Evolutionary conservation across 2,329 filamentous ascomycete genomes (phyloP).

Genomic region (Pseudonectria buxi): DNA sequence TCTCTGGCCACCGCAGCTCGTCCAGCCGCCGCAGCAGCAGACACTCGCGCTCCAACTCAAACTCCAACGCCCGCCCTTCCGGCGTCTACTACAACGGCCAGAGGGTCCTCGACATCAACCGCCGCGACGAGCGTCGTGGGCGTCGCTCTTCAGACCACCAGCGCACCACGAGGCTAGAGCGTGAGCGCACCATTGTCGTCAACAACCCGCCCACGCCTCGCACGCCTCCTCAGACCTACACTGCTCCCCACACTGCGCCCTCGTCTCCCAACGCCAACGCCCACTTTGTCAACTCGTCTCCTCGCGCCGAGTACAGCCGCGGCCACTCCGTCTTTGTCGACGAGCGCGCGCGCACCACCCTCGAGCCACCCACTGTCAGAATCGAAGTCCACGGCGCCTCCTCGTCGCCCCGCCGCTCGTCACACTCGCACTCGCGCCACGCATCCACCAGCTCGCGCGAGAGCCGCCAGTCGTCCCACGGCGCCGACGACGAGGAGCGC

Average conservation of each 20-base stretch:
- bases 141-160: conserved; percentile 14
- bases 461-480: conserved; percentile 25
- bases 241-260: conserved; percentile 34
- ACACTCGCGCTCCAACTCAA: conserved; percentile 4
- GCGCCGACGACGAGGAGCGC: conserved; percentile 21
- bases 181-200: conserved; percentile 38
- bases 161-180: too few species aligned
- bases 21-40: conserved; percentile 25
- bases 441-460: conserved; percentile 30
- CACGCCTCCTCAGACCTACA: conserved; percentile 38
- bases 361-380: conserved; percentile 23
- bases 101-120: conserved; percentile 28
- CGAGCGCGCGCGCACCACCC: conserved; percentile 22
- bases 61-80: conserved; percentile 8
- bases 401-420: conserved; percentile 10
- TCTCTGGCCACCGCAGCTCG: conserved; percentile 25
- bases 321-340: conserved; percentile 33
- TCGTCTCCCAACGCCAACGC: conserved; percentile 29
- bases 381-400: conserved; percentile 31
- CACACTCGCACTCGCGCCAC: conserved; percentile 30
- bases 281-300: conserved; percentile 20
- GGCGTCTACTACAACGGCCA: conserved; percentile 33
- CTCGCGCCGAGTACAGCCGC: conserved; percentile 15
- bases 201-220: conserved; percentile 39
- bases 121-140: conserved; percentile 21